Percentiles rank a stretch among this genome's conserved stretches.
Evolutionary conservation across 78 protist genomes (phyloP).

Genomic region (Monosiga brevicollis): DNA sequence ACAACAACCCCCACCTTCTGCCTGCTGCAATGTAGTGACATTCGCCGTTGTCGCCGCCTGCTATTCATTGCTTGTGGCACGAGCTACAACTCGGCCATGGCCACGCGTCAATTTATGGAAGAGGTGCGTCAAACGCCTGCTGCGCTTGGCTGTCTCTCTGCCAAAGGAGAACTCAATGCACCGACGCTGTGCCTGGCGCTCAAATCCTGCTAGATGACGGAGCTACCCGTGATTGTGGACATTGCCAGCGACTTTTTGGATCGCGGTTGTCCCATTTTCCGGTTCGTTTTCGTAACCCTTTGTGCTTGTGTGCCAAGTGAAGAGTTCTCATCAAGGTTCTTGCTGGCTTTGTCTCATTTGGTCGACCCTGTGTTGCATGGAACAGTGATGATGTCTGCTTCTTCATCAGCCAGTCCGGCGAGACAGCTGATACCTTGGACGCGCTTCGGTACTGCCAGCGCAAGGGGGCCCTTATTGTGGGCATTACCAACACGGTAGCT

Average conservation of each 20-base stretch:
- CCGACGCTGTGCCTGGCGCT: no score
- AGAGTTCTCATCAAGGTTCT: no score
- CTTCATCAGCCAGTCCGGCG: slow-evolving; percentile 60
- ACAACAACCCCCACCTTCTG: not conserved
- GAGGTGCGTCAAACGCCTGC: not conserved
- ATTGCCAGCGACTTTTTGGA: slow-evolving; percentile 64
- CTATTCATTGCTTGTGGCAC: slow-evolving; percentile 85
- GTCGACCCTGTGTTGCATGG: no score
- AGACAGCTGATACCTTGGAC: slow-evolving; percentile 85
- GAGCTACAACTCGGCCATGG: slow-evolving; percentile 49
- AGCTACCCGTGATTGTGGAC: slow-evolving; percentile 42
- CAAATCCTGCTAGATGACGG: slow-evolving; percentile 44
- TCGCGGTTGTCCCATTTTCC: slow-evolving; percentile 50
- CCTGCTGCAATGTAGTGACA: no score
- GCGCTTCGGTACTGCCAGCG: slow-evolving; percentile 36
- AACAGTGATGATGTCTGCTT: slow-evolving; percentile 34
- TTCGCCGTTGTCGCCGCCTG: slow-evolving; percentile 48
- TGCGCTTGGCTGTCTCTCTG: no score
- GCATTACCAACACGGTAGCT: slow-evolving; percentile 82
- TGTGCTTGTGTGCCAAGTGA: no score
- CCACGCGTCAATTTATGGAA: not conserved
- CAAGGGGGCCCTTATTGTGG: slow-evolving; percentile 34
- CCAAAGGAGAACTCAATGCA: no score
- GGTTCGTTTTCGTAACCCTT: no score
- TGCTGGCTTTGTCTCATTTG: no score